Conservation (phyloP, 768 basidiomycete genomes). For the Xerocomus spinulosus region DNA sequence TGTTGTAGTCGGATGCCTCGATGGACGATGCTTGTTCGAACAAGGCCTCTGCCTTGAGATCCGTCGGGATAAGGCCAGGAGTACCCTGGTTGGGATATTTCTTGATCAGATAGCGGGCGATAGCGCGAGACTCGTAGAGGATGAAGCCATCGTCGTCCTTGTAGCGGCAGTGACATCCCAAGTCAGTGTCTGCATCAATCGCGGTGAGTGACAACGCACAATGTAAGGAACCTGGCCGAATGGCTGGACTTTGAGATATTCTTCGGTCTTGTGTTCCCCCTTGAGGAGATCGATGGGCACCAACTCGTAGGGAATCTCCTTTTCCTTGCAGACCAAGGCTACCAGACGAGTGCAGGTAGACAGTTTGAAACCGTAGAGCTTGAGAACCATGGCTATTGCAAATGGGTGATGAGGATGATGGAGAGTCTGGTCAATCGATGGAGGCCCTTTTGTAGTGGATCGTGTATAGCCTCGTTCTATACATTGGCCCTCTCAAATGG, state of each 20-base stretch:
- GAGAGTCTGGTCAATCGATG: background rate
- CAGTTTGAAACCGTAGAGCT: slow-evolving; percentile 28
- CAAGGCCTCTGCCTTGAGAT: slow-evolving; percentile 30
- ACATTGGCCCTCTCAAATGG: too few species aligned
- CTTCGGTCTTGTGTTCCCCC: slow-evolving; percentile 43
- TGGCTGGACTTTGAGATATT: slow-evolving; percentile 49
- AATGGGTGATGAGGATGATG: background rate
- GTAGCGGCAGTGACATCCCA: background rate
- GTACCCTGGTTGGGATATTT: slow-evolving; percentile 53
- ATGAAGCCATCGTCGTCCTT: slow-evolving; percentile 60
- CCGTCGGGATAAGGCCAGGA: slow-evolving; percentile 43
- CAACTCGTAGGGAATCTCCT: slow-evolving; percentile 52
- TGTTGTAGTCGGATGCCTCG: slow-evolving; percentile 51
- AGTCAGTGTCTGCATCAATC: background rate
- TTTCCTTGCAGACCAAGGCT: slow-evolving; percentile 49
- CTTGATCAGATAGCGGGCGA: slow-evolving; percentile 51
- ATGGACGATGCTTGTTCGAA: slow-evolving; percentile 36
- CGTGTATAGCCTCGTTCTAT: background rate
- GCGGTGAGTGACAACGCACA: slow-evolving; percentile 12
- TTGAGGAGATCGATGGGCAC: slow-evolving; percentile 39
- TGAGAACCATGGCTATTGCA: slow-evolving; percentile 32
- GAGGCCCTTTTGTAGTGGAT: background rate
- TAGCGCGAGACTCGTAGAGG: slow-evolving; percentile 60
- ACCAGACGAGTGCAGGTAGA: slow-evolving; percentile 53
- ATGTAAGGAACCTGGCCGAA: slow-evolving; percentile 51